Conservation (phyloP, 176 grass and related monocot species). For the Oryza glaberrima region DNA sequence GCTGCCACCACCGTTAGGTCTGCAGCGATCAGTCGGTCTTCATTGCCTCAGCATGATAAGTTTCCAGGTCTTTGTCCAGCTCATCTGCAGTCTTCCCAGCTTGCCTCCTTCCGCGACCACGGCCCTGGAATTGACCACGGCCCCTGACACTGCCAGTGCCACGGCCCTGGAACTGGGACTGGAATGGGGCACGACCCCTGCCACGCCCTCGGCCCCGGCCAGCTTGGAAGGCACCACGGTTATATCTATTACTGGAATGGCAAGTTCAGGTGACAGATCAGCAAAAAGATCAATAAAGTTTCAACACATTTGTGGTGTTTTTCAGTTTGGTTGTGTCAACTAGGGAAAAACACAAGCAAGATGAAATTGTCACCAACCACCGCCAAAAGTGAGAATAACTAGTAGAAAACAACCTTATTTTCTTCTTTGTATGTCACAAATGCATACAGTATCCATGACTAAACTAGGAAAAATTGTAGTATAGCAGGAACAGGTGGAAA, state of each 20-base stretch:
- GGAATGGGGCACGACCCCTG: constrained; percentile 41
- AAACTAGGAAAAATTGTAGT: constrained; percentile 28
- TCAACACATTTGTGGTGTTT: not conserved
- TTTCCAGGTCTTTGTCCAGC: constrained; percentile 83
- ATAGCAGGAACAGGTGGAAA: not conserved
- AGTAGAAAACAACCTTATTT: not conserved
- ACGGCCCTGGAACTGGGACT: constrained; percentile 46
- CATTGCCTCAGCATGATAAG: constrained; percentile 71
- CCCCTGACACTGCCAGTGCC: not conserved
- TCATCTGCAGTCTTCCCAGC: constrained; percentile 69
- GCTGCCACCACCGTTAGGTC: not conserved
- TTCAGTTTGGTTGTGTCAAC: not conserved
- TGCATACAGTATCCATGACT: constrained; percentile 7
- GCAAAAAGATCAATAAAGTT: not conserved
- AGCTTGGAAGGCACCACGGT: constrained; percentile 54
- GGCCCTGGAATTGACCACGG: constrained; percentile 31
- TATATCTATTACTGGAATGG: constrained; percentile 41
- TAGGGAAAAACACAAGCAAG: not conserved
- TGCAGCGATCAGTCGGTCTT: constrained; percentile 55
- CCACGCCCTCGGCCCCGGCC: constrained; percentile 48
- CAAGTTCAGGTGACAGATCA: constrained; percentile 15
- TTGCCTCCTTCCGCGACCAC: constrained; percentile 54
- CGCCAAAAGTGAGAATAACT: not conserved
- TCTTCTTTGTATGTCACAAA: not conserved
- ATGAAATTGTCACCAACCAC: not conserved